Evolutionary conservation across 1,284 basidiomycete genomes (phyloP), one percentile per base, ranked within the genome.

Genomic region (Termitomyces sp.): DNA sequence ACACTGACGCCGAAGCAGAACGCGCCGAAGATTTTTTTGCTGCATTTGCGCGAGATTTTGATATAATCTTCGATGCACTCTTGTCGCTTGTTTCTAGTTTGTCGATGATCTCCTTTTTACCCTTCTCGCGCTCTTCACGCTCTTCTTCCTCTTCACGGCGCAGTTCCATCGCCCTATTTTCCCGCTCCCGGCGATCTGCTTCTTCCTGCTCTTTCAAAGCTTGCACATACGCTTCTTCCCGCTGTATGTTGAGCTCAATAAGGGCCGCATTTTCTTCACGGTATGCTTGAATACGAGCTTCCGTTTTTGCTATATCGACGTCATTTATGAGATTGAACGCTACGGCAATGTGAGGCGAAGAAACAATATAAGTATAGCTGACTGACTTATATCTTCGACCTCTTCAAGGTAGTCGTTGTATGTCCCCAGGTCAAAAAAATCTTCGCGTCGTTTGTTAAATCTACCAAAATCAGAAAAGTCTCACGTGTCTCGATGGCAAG

Each of bases 391-490:
- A 64, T 98, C 92, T 72, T 99, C 97, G 1, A 96, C 94, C 69
- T 94, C 86, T 70, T 98, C 93, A 7, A 99, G 80, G 67, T 98
- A 99, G 69, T 98, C 89, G 66, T 99, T 98, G 72, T 96, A 98
- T n/a, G 82, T 80, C 8, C 82, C 81, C 42, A 92, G 75, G 62
- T 88, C 86, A 0, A 74, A 70, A 69, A 99, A 99, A 69, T 99
- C 97, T 46, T 96, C 92, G 46, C 85, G 75, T 30, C 87, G 82
- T 70, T 98, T 98, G 70, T 98, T 98, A 70, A 96, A 97, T 62
- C 94, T 96, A 59, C 7, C 15, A 34, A 42, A 21, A 2, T 50
- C 61, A 55, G n/a, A 45, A 30, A 55, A 13, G 43, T 21, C 39
- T 2, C 28, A 47, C 19, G 50, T 30, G 8, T 15, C 15, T 26